Base-by-base conservation (phyloP, 495 filamentous ascomycete species). In the Lophium mytilinum region DNA sequence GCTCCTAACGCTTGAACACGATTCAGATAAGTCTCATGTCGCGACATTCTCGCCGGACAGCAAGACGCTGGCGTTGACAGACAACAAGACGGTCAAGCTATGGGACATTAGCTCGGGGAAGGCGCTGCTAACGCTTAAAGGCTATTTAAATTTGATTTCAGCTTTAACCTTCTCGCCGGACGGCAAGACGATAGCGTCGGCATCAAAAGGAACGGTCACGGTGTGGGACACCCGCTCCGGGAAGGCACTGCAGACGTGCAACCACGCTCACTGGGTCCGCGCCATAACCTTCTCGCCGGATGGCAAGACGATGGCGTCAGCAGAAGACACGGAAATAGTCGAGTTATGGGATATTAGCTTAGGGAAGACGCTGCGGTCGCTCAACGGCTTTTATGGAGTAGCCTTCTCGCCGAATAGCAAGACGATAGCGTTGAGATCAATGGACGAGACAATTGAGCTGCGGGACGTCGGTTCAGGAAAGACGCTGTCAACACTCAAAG, bases 1-100 rank as follows among this genome's bases (percentile, higher is more conserved):
- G 1, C 68, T 89, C 11, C 89, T 89, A 9, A 75, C 87, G 5
- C 76, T 96, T 62, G 95, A 86, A 69, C 92, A 90, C 4, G 92
- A 97, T 66, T 78, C 81, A 8, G 93, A 92, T 68, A 93, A 87
- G 86, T 85, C 95, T 41, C 88, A 18, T 11, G 43, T 19, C 43
- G 43, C 30, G 3, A 11, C 43, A 2, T 47, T 47, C 18, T 47
- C 43, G 14, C 43, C 43, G 3, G 43, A 21, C 14, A 21, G 43
- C 3, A 47, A 47, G 43, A 15, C 30, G 15, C 17, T 47, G 17
- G 5, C 15, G 11, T 47, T 21, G 4, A 11, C 5, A 21, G 3
- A 21, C 18, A 21, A 47, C 15, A 21, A 21, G 14, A 47, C 43
- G 43, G 43, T 47, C 4, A 2, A 21, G 43, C 18, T 47, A 3